Conservation (phyloP, 2,329 filamentous ascomycete genomes). For the Parastagonospora nodorum region DNA sequence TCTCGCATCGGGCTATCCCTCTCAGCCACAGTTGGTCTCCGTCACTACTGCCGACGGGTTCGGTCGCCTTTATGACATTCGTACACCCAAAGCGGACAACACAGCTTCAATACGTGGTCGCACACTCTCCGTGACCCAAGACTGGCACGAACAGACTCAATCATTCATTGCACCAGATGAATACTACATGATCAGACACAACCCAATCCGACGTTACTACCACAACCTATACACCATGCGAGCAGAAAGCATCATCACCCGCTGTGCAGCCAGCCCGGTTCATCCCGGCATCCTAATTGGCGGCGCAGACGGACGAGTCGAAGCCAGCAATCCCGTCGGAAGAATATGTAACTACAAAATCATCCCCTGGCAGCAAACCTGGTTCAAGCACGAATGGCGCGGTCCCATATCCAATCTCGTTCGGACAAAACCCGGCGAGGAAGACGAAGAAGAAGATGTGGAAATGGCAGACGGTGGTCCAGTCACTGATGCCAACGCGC, state of each 20-base stretch:
- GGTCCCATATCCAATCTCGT: constrained; percentile 18
- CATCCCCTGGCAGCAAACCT: constrained; percentile 58
- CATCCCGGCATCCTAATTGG: constrained; percentile 62
- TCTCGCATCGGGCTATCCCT: constrained; percentile 58
- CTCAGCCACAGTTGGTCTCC: constrained; percentile 57
- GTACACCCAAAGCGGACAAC: constrained; percentile 52
- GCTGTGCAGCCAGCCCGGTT: constrained; percentile 55
- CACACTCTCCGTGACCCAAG: constrained; percentile 54
- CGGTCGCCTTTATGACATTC: constrained; percentile 59
- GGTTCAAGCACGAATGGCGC: constrained; percentile 64
- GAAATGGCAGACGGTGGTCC: constrained; percentile 6
- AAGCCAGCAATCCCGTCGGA: constrained; percentile 58
- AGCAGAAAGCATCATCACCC: constrained; percentile 45
- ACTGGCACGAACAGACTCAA: constrained; percentile 62
- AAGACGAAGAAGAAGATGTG: constrained; percentile 1
- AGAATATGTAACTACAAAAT: constrained; percentile 57
- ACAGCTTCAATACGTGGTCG: constrained; percentile 55
- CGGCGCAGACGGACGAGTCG: constrained; percentile 57
- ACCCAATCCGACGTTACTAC: constrained; percentile 60
- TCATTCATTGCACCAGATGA: constrained; percentile 61
- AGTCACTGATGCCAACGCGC: neutral
- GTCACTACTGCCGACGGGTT: constrained; percentile 62
- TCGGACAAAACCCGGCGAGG: neutral
- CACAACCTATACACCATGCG: constrained; percentile 47
- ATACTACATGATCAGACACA: constrained; percentile 55